phyloP scores from a whole-genome alignment of 495 filamentous ascomycete genomes.

The Beverwykella pulmonaria region DNA sequence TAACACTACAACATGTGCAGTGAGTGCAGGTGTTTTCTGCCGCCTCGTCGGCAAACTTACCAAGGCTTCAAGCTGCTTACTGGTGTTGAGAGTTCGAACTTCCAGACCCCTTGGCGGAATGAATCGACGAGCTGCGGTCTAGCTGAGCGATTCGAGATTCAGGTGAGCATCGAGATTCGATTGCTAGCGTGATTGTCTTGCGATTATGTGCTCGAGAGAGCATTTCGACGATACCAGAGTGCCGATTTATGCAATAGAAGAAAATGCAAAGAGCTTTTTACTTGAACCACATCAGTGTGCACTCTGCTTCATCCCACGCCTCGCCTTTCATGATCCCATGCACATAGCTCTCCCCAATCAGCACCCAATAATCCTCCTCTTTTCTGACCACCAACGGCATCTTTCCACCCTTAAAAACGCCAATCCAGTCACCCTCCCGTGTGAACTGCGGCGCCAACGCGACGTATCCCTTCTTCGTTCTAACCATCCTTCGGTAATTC shows the following conservation, averaged over 20 bases:
- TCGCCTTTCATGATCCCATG: constrained; percentile 21
- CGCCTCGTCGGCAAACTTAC: too few species aligned
- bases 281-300: constrained; percentile 19
- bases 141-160: too few species aligned
- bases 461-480: constrained; percentile 18
- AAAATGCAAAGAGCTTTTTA: neutral
- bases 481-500: constrained; percentile 18
- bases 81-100: too few species aligned
- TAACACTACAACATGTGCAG: too few species aligned
- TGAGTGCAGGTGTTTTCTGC: too few species aligned
- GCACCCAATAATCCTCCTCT: neutral
- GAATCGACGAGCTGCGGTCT: too few species aligned
- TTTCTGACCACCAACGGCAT: constrained; percentile 12
- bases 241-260: neutral
- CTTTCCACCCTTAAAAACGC: constrained; percentile 14
- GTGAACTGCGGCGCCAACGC: constrained; percentile 3
- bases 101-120: too few species aligned
- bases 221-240: neutral
- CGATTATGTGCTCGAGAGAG: too few species aligned
- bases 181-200: too few species aligned
- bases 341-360: constrained; percentile 24
- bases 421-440: constrained; percentile 7
- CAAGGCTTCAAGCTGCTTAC: too few species aligned
- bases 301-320: constrained; percentile 8
- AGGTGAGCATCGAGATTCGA: too few species aligned